These are phyloP conservation scores for Gaultheria prostrata DNA, from an alignment of 148 eudicot species.

Conservation along the genomic window DNA sequence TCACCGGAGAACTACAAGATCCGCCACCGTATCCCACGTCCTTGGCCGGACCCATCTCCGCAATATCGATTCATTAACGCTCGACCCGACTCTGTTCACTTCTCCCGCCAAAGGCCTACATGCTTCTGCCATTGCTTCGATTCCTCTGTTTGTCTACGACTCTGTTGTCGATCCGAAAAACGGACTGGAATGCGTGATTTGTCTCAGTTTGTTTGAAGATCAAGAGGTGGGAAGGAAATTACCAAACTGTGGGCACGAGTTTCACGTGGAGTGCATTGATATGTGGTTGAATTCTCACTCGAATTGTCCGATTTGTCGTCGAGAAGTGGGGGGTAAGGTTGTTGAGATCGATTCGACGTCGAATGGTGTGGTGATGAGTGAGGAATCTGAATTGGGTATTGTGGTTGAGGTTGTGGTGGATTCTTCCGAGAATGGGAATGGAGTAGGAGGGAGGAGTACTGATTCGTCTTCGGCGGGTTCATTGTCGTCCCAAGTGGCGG, in stretches of 20 bases:
- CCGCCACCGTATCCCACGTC: constrained; percentile 18
- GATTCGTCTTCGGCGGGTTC: background rate
- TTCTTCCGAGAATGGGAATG: constrained; percentile 13
- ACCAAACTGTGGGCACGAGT: constrained; percentile 50
- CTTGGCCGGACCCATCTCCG: constrained; percentile 20
- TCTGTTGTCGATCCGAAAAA: background rate
- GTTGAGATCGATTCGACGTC: background rate
- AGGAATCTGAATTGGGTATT: constrained; percentile 9
- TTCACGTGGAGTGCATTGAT: constrained; percentile 70
- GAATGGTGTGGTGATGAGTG: background rate
- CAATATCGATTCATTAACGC: constrained; percentile 20
- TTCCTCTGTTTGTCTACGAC: constrained; percentile 39
- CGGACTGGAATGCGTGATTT: constrained; percentile 50
- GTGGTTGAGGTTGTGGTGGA: constrained; percentile 15
- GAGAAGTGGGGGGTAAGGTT: constrained; percentile 19
- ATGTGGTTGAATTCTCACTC: constrained; percentile 65
- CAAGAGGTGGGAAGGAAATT: constrained; percentile 43
- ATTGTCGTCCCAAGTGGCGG: constrained; percentile 17
- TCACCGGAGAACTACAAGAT: constrained; percentile 10
- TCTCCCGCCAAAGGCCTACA: constrained; percentile 46
- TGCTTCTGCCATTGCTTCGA: constrained; percentile 30
- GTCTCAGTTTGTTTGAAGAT: constrained; percentile 50
- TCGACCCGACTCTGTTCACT: constrained; percentile 14
- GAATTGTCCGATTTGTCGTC: constrained; percentile 67
- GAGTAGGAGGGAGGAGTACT: background rate